A percentile compares a stretch with the other conserved stretches of the same genome.
phyloP scores from a whole-genome alignment of 345 rosid genomes.

The Salix udensis region DNA sequence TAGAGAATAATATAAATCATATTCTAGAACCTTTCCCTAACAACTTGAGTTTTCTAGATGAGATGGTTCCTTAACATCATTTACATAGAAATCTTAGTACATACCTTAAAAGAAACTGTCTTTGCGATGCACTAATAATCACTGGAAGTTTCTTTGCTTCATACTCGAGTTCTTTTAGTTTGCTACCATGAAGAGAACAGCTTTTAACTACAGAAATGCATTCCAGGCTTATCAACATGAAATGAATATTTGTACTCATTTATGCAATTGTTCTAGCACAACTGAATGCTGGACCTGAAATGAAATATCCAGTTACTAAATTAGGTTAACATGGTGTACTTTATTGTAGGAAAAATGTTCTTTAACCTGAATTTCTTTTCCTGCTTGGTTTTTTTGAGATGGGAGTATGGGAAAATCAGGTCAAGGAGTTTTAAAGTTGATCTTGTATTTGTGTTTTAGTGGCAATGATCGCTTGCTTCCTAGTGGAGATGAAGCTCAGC shows the following conservation, averaged over 20 bases:
- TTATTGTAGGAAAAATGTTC: background rate
- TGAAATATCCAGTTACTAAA: background rate
- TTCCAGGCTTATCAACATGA: background rate
- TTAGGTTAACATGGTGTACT: background rate
- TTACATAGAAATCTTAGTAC: background rate
- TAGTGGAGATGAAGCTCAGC: slow-evolving; percentile 59
- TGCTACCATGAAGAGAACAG: background rate
- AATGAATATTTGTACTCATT: background rate
- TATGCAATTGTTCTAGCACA: background rate
- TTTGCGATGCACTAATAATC: background rate
- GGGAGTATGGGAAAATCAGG: background rate
- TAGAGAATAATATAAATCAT: too few species aligned
- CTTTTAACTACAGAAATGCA: background rate
- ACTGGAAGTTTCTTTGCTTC: background rate
- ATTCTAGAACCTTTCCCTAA: too few species aligned
- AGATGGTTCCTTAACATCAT: background rate
- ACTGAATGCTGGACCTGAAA: background rate
- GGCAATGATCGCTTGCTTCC: slow-evolving; percentile 82
- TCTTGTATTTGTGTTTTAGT: slow-evolving; percentile 35
- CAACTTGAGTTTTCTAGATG: too few species aligned
- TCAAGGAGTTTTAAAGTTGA: background rate
- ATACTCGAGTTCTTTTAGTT: background rate
- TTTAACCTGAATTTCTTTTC: background rate
- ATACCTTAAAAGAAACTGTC: background rate
- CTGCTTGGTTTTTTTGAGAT: background rate